Conservation (phyloP, 257 asterid species). For the Solanum pinnatisectum region DNA sequence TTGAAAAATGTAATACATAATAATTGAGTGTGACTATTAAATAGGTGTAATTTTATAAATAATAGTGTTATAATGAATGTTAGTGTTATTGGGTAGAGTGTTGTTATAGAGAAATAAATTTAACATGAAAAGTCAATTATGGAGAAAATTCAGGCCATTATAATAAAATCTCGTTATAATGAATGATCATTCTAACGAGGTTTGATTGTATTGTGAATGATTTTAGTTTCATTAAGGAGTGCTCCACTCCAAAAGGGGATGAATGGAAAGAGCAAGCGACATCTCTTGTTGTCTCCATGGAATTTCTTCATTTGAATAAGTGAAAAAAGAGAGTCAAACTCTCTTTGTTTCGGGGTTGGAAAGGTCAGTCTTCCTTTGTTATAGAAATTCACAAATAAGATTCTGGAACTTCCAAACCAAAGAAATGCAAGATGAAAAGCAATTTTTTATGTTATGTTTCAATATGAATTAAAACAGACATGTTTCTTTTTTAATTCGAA, state of each 20-base stretch:
- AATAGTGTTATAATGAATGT: neutral
- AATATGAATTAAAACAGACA: neutral
- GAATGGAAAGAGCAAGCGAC: neutral
- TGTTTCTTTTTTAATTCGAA: neutral
- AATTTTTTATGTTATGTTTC: neutral
- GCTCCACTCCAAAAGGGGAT: neutral
- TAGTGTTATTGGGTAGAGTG: neutral
- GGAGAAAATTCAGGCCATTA: neutral
- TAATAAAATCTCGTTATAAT: no score
- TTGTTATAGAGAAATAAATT: no score
- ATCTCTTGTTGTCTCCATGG: neutral
- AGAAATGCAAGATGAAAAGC: neutral
- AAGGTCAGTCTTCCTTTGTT: neutral
- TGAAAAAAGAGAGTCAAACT: neutral
- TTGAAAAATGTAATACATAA: no score
- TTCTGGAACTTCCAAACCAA: neutral
- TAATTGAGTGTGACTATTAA: neutral
- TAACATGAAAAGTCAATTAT: neutral
- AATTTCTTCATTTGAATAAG: neutral
- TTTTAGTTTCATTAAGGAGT: neutral
- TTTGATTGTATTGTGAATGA: neutral
- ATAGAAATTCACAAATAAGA: neutral
- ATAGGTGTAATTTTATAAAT: no score
- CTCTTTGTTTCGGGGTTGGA: neutral
- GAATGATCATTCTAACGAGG: neutral